Evolutionary conservation across 352 stramenopile species (phyloP).

Genomic region (Pythium biforme): DNA sequence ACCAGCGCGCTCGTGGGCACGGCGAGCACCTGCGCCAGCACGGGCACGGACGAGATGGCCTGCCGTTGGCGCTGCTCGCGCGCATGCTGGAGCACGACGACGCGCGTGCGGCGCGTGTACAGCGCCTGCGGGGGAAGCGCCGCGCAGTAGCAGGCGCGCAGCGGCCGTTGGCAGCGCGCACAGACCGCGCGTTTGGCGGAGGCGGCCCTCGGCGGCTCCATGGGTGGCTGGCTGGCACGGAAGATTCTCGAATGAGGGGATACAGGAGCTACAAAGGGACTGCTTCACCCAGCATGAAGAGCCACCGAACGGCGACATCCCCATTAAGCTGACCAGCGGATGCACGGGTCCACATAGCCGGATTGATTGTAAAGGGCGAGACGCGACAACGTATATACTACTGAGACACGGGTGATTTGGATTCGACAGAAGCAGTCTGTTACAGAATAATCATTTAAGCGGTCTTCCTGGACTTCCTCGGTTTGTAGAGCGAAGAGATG

Average conservation of each 20-base stretch:
- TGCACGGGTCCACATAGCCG: too few species aligned
- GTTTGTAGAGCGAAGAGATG: neutral
- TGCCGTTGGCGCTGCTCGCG: constrained; percentile 53
- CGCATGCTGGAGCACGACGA: constrained; percentile 63
- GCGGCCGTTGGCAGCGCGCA: constrained; percentile 41
- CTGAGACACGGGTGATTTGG: neutral
- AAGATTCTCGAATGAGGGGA: too few species aligned
- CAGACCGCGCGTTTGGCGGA: constrained; percentile 36
- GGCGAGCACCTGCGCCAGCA: constrained; percentile 50
- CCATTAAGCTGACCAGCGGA: too few species aligned
- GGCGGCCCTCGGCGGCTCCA: neutral
- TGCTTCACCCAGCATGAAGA: too few species aligned
- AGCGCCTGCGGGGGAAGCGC: constrained; percentile 35
- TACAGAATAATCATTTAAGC: constrained; percentile 34
- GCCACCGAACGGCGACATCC: too few species aligned
- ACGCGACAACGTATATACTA: too few species aligned
- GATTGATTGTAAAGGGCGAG: too few species aligned
- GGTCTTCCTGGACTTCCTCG: constrained; percentile 10
- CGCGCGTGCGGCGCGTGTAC: constrained; percentile 32
- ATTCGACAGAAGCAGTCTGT: constrained; percentile 32
- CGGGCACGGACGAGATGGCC: constrained; percentile 66
- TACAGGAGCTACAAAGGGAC: too few species aligned
- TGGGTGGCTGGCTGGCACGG: constrained; percentile 6
- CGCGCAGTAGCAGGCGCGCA: constrained; percentile 57
- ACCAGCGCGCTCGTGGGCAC: constrained; percentile 28